Base-by-base conservation (phyloP, 768 basidiomycete species). In the Clathrus columnatus region DNA sequence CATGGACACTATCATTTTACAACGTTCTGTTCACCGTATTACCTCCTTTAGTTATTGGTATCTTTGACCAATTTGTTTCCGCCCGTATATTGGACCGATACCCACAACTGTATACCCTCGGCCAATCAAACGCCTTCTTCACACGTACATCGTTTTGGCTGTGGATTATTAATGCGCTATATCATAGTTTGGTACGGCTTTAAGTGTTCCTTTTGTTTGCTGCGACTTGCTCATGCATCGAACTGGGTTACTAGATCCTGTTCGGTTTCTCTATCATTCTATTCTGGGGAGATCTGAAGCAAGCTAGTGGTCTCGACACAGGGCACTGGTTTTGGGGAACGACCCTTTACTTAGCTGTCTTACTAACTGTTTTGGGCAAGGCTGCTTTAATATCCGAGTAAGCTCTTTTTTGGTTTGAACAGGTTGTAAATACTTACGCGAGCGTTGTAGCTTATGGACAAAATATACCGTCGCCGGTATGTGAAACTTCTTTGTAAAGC, bases 251-350 rank as follows among this genome's bases (percentile, higher is more conserved):
- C 1, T 61, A 98, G 95, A 69, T 95, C 51, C 72, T 94, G 27
- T 99, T 83, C 67, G 84, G 81, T 5, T 93, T 95, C 65, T 92
- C 92, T 1, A 73, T 94, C 48, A 79, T 92, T 51, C 75, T 96
- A 32, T 98, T 94, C 70, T 92, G 91, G 87, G 91, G 91, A 44
- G 93, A 94, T 65, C 71, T 96, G 60, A 87, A 92, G 62, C 82
- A 87, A 52, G 70, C 79, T 0, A 75, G 82, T 51, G 96, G 96
- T 1, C 75, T 80, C 54, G 90, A 95, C 65, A 82, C 87, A 10
- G 95, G 92, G 1, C 91, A 93, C 72, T 99, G 96, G 96, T 90
- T 94, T 62, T 99, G 95, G 95, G 96, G 96, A 48, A 95, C 92
- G 11, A 89, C 87, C 21, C 71, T 98, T n/a, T 99, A 98, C 67